phyloP scores from a whole-genome alignment of 306 rosid genomes.

The Gynostemma pentaphyllum region DNA sequence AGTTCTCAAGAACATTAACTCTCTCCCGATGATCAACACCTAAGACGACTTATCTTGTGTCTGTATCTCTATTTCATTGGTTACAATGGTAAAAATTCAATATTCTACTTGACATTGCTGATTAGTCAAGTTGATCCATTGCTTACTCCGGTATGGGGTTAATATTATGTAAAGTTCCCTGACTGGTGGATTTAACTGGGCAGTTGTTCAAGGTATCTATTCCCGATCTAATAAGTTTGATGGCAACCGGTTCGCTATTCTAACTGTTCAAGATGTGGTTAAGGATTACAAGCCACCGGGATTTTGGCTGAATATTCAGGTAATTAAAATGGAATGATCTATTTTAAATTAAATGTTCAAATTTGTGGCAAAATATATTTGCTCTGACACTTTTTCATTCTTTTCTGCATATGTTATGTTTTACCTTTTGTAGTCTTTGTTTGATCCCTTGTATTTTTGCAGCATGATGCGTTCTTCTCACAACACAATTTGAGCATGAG shows the following conservation, averaged over 20 bases:
- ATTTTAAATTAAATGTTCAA: not conserved
- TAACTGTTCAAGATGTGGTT: conserved; percentile 30
- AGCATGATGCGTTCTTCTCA: conserved; percentile 61
- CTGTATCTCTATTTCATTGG: not conserved
- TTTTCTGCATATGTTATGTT: not conserved
- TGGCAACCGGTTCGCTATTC: conserved; percentile 20
- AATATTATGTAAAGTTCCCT: conserved; percentile 13
- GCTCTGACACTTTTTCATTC: not conserved
- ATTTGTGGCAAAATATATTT: not conserved
- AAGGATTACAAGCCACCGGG: conserved; percentile 9
- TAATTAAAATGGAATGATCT: conserved; percentile 14
- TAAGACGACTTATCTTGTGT: not conserved
- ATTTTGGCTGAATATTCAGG: conserved; percentile 91
- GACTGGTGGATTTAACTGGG: conserved; percentile 18
- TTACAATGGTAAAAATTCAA: not conserved
- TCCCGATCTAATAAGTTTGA: conserved; percentile 36
- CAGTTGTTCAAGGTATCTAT: conserved; percentile 61
- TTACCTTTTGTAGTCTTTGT: conserved; percentile 11
- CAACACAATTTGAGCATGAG: conserved; percentile 65
- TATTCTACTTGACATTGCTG: not conserved
- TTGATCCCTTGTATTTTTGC: conserved; percentile 21
- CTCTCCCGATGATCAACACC: not conserved
- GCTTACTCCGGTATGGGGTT: not conserved
- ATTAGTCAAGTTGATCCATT: not conserved
- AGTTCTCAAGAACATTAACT: not conserved